Base-by-base conservation (phyloP, 108 stramenopile species). In the Fragilariopsis cylindrus region DNA sequence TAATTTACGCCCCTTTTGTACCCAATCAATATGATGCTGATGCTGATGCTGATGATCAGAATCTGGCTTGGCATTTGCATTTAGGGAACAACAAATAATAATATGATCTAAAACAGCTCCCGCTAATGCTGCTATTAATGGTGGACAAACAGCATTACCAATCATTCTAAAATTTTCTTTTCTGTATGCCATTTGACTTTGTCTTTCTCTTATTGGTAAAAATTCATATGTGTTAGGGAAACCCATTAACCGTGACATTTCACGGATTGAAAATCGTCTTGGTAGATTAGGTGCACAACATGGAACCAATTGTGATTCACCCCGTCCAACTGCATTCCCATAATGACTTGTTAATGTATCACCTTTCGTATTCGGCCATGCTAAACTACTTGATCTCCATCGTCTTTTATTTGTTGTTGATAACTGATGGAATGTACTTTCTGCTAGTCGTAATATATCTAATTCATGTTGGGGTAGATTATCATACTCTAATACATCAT, bases 131-230 rank as follows among this genome's bases (percentile, higher is more conserved):
- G 92, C 90, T 69, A 93, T 81, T 21, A 93, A 43, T 19, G 92
- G 92, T 39, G 92, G 92, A 66, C 92, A 93, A 1, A 93, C 92
- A 46, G 92, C 87, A 77, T 93, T 93, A 39, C 90, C 88, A 21
- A 86, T 58, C 87, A 89, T 86, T 57, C 80, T 73, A 52, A 84
- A 86, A 12, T 50, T 57, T 50, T 71, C 69, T 53, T 92, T 90
- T 15, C 85, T 57, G 81, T 87, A 81, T 6, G 86, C 89, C 89
- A 87, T 88, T 30, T 85, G 82, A 40, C 88, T 86, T 73, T 88
- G 84, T 46, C 58, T 47, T 11, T 74, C 53, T 63, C 48, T 57
- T 63, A 19, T 68, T 71, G 64, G 70, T 48, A 70, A 55, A 64
- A 79, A 85, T 70, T 44, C 46, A 60, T 72, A 88, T 1, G 74